These are phyloP conservation scores for Colletotrichum eleusines DNA, from an alignment of 2,329 filamentous ascomycete genomes.

Conservation along the genomic window DNA sequence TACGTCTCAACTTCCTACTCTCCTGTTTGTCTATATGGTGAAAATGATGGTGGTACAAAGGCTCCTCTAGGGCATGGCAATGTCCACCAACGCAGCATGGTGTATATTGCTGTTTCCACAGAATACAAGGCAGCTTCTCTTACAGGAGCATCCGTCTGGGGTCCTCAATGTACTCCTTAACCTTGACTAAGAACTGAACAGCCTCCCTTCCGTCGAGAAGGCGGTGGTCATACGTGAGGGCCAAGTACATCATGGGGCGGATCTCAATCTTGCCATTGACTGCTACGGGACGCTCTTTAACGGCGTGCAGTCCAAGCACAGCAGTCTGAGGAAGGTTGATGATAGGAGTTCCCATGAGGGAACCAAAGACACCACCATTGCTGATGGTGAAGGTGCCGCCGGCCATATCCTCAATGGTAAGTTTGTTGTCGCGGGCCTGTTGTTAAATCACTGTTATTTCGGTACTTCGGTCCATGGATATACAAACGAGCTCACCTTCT, in stretches of 20 bases:
- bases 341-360: conserved; percentile 96
- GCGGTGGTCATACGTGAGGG: conserved; percentile 96
- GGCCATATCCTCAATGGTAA: conserved; percentile 99
- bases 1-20: neutral
- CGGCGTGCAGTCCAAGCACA: conserved; percentile 92
- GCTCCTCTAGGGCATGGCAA: neutral
- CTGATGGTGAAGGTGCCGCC: conserved; percentile 98
- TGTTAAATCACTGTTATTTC: conserved; percentile 31
- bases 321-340: conserved; percentile 97
- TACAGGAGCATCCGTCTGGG: conserved; percentile 88
- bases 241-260: conserved; percentile 99
- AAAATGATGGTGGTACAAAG: conserved; percentile 12
- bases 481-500: conserved; percentile 77
- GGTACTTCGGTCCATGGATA: neutral
- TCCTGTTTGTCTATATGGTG: conserved; percentile 6
- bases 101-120: conserved; percentile 12
- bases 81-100: neutral
- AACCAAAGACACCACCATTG: conserved; percentile 97
- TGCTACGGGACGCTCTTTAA: conserved; percentile 92
- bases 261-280: conserved; percentile 96
- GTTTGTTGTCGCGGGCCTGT: conserved; percentile 91
- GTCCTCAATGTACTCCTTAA: conserved; percentile 98
- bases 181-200: conserved; percentile 94
- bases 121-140: conserved; percentile 6
- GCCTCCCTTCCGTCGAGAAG: conserved; percentile 95